Evolutionary conservation across 495 filamentous ascomycete genomes (phyloP).

Genomic region (Penicillium cosmopolitanum): DNA sequence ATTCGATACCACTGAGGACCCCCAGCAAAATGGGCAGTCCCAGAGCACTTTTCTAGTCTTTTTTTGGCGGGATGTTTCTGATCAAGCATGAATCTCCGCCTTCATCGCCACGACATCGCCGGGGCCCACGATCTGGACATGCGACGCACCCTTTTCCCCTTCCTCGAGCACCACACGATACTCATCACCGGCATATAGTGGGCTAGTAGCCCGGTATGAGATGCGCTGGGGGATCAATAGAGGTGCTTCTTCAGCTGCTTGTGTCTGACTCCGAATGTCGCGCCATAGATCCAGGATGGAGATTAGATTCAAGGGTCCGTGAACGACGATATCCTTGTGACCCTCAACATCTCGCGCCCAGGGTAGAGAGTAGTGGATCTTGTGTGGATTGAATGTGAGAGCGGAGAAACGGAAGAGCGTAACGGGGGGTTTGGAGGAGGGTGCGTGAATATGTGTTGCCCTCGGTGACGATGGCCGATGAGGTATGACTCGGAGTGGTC

Average conservation of each 20-base stretch:
- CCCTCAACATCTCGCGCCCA: constrained; percentile 64
- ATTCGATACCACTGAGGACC: no score
- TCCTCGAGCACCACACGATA: constrained; percentile 50
- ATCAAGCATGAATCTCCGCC: constrained; percentile 41
- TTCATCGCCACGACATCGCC: constrained; percentile 50
- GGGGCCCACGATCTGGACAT: constrained; percentile 46
- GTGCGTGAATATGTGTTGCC: constrained; percentile 43
- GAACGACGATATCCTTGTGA: constrained; percentile 62
- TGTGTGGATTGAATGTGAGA: constrained; percentile 73
- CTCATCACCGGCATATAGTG: constrained; percentile 62
- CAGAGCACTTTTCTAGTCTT: no score
- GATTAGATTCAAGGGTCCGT: constrained; percentile 66
- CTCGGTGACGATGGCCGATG: constrained; percentile 28
- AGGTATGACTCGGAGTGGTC: constrained; percentile 17
- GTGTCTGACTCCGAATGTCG: constrained; percentile 36
- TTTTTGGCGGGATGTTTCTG: background rate
- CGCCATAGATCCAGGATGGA: constrained; percentile 68
- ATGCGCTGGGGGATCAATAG: constrained; percentile 52
- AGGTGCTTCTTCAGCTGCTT: constrained; percentile 9
- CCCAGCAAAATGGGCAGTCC: no score
- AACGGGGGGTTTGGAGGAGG: constrained; percentile 55
- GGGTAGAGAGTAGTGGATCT: constrained; percentile 67
- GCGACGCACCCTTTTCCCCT: constrained; percentile 24
- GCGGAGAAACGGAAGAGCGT: constrained; percentile 73
- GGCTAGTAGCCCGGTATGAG: constrained; percentile 60